These are phyloP conservation scores for Aspergillus sclerotioniger DNA, from an alignment of 495 filamentous ascomycete genomes.

Conservation along the genomic window DNA sequence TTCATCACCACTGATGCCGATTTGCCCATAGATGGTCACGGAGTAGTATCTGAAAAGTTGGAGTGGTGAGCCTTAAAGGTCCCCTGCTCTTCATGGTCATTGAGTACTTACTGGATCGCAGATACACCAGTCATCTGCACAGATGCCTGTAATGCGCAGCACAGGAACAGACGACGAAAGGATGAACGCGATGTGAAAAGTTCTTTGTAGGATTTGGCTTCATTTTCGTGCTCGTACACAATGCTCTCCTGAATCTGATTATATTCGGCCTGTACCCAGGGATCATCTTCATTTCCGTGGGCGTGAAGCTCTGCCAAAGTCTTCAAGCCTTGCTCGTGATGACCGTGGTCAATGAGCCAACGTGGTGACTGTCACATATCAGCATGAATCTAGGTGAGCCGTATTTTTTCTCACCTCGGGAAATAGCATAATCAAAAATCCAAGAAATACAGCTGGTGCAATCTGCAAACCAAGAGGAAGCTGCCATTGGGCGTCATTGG, in stretches of 20 bases:
- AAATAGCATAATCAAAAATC: slow-evolving; percentile 42
- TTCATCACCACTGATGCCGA: slow-evolving; percentile 62
- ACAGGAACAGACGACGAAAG: slow-evolving; percentile 68
- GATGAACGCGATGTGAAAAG: slow-evolving; percentile 62
- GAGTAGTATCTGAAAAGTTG: slow-evolving; percentile 56
- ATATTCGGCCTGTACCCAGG: slow-evolving; percentile 46
- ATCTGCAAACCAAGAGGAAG: slow-evolving; percentile 43
- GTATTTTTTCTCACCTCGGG: slow-evolving; percentile 42
- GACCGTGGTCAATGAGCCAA: slow-evolving; percentile 53
- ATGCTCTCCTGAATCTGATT: slow-evolving; percentile 43
- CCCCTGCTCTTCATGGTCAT: background rate
- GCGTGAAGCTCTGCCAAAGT: slow-evolving; percentile 52
- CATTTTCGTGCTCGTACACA: slow-evolving; percentile 53
- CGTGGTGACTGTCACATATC: slow-evolving; percentile 44
- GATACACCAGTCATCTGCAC: slow-evolving; percentile 73
- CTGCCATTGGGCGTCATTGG: slow-evolving; percentile 41
- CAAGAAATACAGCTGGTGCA: slow-evolving; percentile 40
- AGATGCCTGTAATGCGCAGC: slow-evolving; percentile 63
- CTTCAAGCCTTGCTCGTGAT: slow-evolving; percentile 47
- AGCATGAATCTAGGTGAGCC: background rate
- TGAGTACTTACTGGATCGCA: slow-evolving; percentile 56
- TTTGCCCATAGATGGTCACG: slow-evolving; percentile 63
- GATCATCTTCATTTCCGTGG: slow-evolving; percentile 40
- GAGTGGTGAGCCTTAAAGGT: background rate
- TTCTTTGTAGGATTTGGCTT: slow-evolving; percentile 66